Conservation (phyloP, 2,329 filamentous ascomycete genomes). For the Curvularia sp. region DNA sequence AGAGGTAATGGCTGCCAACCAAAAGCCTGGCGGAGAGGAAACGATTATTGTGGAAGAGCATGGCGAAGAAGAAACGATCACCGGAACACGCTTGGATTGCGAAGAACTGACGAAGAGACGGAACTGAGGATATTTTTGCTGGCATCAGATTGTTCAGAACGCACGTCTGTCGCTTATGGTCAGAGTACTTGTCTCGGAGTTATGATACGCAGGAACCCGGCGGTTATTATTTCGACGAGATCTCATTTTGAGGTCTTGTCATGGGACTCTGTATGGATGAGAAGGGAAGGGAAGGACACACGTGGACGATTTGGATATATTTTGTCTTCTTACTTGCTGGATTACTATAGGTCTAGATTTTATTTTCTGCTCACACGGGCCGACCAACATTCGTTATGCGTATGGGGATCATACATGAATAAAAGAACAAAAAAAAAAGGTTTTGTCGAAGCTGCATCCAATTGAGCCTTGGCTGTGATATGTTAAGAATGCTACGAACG, state of each 20-base stretch:
- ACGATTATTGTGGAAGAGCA: conserved; percentile 27
- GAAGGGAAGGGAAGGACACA: conserved; percentile 13
- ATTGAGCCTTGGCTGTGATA: neutral
- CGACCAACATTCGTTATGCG: conserved; percentile 21
- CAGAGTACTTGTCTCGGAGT: conserved; percentile 9
- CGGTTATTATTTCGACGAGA: conserved; percentile 4
- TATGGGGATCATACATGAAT: neutral
- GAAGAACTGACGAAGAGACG: conserved; percentile 5
- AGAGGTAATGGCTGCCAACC: conserved; percentile 11
- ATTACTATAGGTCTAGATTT: conserved; percentile 34
- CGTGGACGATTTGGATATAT: conserved; percentile 16
- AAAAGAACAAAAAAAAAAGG: neutral
- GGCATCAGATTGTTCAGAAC: conserved; percentile 33
- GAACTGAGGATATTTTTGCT: conserved; percentile 3
- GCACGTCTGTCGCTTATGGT: conserved; percentile 7
- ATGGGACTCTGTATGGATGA: conserved; percentile 10
- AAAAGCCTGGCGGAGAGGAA: conserved; percentile 21
- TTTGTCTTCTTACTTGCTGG: conserved; percentile 22
- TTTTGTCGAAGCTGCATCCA: neutral
- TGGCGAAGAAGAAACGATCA: neutral
- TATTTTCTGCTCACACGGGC: conserved; percentile 28
- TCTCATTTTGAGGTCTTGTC: conserved; percentile 1
- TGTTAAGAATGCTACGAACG: neutral
- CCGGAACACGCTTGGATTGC: neutral
- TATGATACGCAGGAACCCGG: conserved; percentile 5